phyloP scores from a whole-genome alignment of 2,329 filamentous ascomycete genomes.

The Stachybotrys chlorohalonatus region DNA sequence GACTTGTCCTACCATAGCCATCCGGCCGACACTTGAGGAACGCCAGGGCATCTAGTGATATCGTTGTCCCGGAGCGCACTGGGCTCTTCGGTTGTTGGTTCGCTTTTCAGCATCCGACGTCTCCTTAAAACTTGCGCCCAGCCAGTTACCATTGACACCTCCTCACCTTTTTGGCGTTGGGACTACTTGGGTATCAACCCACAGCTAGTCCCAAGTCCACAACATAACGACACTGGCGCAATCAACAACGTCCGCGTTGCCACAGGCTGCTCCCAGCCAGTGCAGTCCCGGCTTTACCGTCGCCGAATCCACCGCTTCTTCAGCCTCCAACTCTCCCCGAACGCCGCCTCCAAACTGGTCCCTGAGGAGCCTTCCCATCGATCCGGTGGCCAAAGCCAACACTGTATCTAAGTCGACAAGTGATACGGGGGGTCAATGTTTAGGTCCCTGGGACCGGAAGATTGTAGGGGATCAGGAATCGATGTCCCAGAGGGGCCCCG shows the following conservation, averaged over 20 bases:
- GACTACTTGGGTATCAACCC: constrained; percentile 25
- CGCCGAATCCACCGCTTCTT: constrained; percentile 21
- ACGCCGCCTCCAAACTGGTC: constrained; percentile 24
- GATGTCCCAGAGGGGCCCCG: constrained; percentile 55
- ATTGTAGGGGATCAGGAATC: constrained; percentile 49
- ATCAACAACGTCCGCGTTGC: constrained; percentile 21
- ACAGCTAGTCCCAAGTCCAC: constrained; percentile 19
- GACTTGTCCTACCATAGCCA: too few relatives aligned
- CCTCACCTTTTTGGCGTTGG: constrained; percentile 6
- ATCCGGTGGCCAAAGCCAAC: constrained; percentile 12
- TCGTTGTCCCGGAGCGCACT: background rate
- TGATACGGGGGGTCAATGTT: constrained; percentile 42
- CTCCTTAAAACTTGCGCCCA: background rate
- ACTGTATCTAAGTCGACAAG: constrained; percentile 10
- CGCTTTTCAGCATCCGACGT: background rate
- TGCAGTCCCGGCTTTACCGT: constrained; percentile 21
- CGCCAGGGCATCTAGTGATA: background rate
- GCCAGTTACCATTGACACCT: background rate
- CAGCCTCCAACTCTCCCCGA: constrained; percentile 22
- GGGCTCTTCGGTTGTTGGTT: background rate
- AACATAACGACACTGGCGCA: constrained; percentile 22
- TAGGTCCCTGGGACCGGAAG: constrained; percentile 39
- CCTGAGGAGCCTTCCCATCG: constrained; percentile 10
- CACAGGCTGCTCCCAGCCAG: constrained; percentile 20
- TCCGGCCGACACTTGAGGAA: too few relatives aligned